Evolutionary conservation across 495 filamentous ascomycete species (phyloP), one percentile per base, ranked within the genome.

Genomic region (Thermothielavioides terrestris): DNA sequence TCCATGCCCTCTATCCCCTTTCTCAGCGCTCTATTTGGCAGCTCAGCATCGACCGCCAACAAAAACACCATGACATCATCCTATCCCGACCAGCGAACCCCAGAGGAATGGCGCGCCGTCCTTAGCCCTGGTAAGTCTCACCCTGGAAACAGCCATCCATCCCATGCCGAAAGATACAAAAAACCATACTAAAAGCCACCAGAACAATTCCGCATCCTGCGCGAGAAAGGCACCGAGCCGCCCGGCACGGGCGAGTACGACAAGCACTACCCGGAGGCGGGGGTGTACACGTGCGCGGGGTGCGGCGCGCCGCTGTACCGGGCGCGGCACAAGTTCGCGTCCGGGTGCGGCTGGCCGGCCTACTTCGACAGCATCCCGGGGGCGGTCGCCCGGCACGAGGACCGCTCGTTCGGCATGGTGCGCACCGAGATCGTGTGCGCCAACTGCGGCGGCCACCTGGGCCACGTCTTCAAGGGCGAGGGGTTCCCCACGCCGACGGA

Each of bases 391-490:
- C 71, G 89, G 46, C 82, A 89, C 61, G 78, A 78, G 50, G 92
- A 98, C 65, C 71, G 66, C 44, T 71, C 80, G 0, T 78, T 86
- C 47, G 92, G 92, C 25, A 94, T 95, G 88, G 64, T 74, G 56
- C 74, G 92, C 48, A 95, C 81, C 38, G 92, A 98, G 75, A 97
- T 98, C 61, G 82, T 89, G 36, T 98, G 92, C 70, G 76, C 75
- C 46, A 92, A 90, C 67, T 98, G 92, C 59, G 92, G 92, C 4
- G 92, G 92, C 3, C 92, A 98, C 74, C 66, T 98, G 44, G 92
- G 92, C 21, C 92, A 98, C 74, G 89, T 97, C 30, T 98, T 98
- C 62, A 94, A 95, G 74, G 92, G 92, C 7, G 92, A 98, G 67
- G 88, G 89, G 32, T 94, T 82, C 67, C 63, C 74, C 9, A 96